Conservation (phyloP, 306 rosid species). For the Urtica urens region DNA sequence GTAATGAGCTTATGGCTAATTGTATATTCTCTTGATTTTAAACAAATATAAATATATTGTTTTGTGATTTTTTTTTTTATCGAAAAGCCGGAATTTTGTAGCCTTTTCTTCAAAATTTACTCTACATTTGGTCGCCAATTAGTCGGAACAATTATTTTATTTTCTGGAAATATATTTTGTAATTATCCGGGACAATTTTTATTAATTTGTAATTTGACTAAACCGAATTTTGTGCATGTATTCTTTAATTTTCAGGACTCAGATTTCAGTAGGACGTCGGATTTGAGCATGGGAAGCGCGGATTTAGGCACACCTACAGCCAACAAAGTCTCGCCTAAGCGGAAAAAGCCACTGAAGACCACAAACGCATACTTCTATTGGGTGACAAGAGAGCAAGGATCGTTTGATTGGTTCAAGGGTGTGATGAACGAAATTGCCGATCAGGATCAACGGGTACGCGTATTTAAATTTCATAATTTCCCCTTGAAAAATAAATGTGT, state of each 20-base stretch:
- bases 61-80: no score
- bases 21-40: no score
- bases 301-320: constrained; percentile 33
- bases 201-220: not conserved
- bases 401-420: constrained; percentile 99
- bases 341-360: constrained; percentile 66
- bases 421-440: constrained; percentile 98
- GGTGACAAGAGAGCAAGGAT: constrained; percentile 99
- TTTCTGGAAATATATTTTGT: no score
- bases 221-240: not conserved
- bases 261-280: constrained; percentile 50
- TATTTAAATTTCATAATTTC: constrained; percentile 7
- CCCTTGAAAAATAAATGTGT: no score
- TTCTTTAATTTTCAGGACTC: constrained; percentile 47
- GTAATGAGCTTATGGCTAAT: not conserved
- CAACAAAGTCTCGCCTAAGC: constrained; percentile 44
- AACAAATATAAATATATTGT: no score
- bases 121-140: no score
- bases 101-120: no score
- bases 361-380: constrained; percentile 95
- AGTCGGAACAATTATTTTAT: no score
- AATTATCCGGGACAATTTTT: no score
- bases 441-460: constrained; percentile 98
- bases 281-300: constrained; percentile 40
- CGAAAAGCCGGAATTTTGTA: no score